Evolutionary conservation across 371 early-diverging fungal species (phyloP).

Genomic region (Rhizopus delemar): DNA sequence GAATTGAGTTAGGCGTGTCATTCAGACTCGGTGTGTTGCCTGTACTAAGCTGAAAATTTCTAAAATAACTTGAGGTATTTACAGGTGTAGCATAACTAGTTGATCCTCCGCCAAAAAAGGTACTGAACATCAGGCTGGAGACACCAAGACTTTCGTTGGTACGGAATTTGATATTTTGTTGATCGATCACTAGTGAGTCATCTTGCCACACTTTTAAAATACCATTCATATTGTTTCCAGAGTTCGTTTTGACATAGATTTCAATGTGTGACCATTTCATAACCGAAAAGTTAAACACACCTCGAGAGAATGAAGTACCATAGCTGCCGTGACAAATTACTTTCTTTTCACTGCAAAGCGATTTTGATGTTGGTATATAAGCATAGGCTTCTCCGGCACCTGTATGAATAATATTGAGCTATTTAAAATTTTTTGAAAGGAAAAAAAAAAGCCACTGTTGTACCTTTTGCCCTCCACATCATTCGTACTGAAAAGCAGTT

Average conservation of each 20-base stretch:
- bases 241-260: slow-evolving; percentile 43
- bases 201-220: slow-evolving; percentile 42
- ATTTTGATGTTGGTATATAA: slow-evolving; percentile 39
- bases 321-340: slow-evolving; percentile 43
- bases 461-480: slow-evolving; percentile 56
- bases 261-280: slow-evolving; percentile 43
- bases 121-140: slow-evolving; percentile 40
- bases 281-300: slow-evolving; percentile 36
- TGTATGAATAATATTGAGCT: slow-evolving; percentile 1
- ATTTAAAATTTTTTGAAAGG: slow-evolving; percentile 1
- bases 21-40: slow-evolving; percentile 22
- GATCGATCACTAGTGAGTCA: slow-evolving; percentile 33
- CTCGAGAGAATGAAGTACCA: slow-evolving; percentile 53
- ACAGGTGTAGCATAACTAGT: slow-evolving; percentile 41
- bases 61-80: slow-evolving; percentile 38
- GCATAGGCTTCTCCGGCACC: slow-evolving; percentile 42
- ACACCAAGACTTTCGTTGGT: slow-evolving; percentile 30
- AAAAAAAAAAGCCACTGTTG: background rate
- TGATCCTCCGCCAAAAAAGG: slow-evolving; percentile 57
- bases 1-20: background rate
- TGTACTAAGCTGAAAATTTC: slow-evolving; percentile 41
- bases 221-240: slow-evolving; percentile 39
- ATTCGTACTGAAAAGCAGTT: slow-evolving; percentile 47
- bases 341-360: slow-evolving; percentile 32
- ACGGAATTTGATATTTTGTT: slow-evolving; percentile 38